Percentiles rank a stretch among this genome's conserved stretches.
Evolutionary conservation across 2,329 filamentous ascomycete genomes (phyloP).

Genomic region (Fusarium concolor): DNA sequence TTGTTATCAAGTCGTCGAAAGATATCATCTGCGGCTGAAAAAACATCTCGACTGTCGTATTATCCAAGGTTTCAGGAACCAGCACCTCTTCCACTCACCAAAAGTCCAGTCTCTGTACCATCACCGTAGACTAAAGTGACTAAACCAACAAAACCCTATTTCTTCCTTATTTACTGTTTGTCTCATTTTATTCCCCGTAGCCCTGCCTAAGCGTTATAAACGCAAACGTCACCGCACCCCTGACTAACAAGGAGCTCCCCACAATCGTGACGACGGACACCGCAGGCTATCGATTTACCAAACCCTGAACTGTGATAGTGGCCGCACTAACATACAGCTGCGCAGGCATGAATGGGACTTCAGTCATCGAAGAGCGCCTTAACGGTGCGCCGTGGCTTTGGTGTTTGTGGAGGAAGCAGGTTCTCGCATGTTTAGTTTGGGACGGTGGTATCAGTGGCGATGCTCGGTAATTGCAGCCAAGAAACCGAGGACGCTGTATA

Average conservation of each 20-base stretch:
- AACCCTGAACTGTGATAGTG: constrained; percentile 31
- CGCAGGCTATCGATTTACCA: constrained; percentile 34
- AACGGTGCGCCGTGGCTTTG: constrained; percentile 1
- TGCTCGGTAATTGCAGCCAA: constrained; percentile 13
- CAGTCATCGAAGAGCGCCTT: constrained; percentile 10
- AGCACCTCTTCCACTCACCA: neutral
- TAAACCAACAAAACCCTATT: neutral
- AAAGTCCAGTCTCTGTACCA: neutral
- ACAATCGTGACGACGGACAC: constrained; percentile 2
- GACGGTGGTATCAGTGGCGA: constrained; percentile 7
- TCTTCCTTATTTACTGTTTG: neutral
- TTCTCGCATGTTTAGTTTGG: neutral
- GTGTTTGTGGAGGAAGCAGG: neutral
- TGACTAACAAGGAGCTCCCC: constrained; percentile 6
- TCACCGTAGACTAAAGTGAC: neutral
- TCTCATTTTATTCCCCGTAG: constrained; percentile 28
- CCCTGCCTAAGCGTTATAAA: constrained; percentile 3
- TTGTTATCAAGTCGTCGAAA: too few species aligned
- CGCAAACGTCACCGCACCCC: neutral
- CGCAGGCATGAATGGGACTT: neutral
- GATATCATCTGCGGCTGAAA: neutral
- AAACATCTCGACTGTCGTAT: neutral
- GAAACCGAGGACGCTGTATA: constrained; percentile 12
- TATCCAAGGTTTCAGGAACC: neutral
- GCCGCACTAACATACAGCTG: constrained; percentile 1